Conservation (phyloP, 257 asterid genomes). For the Nicotiana attenuata region DNA sequence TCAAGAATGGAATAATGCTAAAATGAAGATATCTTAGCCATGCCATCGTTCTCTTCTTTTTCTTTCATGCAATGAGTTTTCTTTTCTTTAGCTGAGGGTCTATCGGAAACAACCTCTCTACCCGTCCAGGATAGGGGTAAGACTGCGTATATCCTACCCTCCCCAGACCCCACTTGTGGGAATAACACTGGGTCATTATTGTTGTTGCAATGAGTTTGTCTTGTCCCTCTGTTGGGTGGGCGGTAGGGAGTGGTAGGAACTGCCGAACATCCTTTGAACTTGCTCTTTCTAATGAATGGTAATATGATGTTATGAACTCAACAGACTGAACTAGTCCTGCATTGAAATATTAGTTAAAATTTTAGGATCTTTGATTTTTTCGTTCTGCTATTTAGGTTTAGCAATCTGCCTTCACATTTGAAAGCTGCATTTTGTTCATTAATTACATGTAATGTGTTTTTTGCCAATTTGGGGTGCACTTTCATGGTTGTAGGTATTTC, state of each 20-base stretch:
- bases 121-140: too few relatives aligned
- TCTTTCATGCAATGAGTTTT: neutral
- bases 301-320: neutral
- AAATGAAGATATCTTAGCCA: neutral
- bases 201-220: neutral
- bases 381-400: neutral
- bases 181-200: too few relatives aligned
- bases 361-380: neutral
- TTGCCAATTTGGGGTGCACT: neutral
- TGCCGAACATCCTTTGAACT: neutral
- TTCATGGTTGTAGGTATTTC: slow-evolving; percentile 28
- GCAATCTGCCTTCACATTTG: neutral
- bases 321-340: neutral
- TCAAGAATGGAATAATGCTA: neutral
- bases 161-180: too few relatives aligned
- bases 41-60: neutral
- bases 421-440: neutral
- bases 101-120: too few relatives aligned
- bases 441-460: neutral
- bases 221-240: neutral
- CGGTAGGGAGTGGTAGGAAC: neutral
- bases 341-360: neutral
- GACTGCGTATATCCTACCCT: too few relatives aligned
- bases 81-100: too few relatives aligned
- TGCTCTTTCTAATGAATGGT: neutral